Evolutionary conservation across 208 protist genomes (phyloP), one percentile per base, ranked within the genome.

Genomic region (Naegleria lovaniensis): DNA sequence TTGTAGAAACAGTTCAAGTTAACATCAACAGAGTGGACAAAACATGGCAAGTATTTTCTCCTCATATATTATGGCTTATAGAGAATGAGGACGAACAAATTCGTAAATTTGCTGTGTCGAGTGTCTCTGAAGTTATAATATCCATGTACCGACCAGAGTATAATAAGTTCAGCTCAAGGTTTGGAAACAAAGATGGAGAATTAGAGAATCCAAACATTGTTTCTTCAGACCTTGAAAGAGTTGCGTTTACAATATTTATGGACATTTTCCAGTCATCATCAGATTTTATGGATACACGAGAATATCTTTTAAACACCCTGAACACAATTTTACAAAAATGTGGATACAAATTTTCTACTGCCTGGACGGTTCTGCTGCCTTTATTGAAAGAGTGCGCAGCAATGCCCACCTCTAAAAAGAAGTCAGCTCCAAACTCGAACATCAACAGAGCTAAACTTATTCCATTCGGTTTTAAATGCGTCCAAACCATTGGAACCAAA

Each of bases 1-100:
- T 92, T 25, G 9, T 83, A 9, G 91, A 92, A 85, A 59, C 48
- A 29, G 33, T 90, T 52, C 59, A 83, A 5, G 41, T 85, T 25
- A 91, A 92, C 41, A 75, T 89, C 2, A 39, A 89, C 25, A 7
- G 91, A 39, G 13, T 92, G 15, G 75, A 91, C 9, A 19, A 89
- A 38, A 86, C 85, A 41, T 92, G 89, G 89, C 6, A 40, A 25
- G 9, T 91, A 0, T 76, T 92, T 25, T 43, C 41, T 38, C 33
- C 58, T 0, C 91, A 92, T n/a, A 39, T 91, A 3, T 16, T 83
- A 15, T 52, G 19, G 5, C 83, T 91, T 7, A 13, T 91, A 15
- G 40, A 83, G 13, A 58, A 88, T 40, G 15, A 36, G 16, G n/a
- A 89, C 41, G 43, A 91, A 40, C 7, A 55, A 25, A 39, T 89